Evolutionary conservation across 805 yeast species (phyloP).

Genomic region (Teunomyces aglyptinius): DNA sequence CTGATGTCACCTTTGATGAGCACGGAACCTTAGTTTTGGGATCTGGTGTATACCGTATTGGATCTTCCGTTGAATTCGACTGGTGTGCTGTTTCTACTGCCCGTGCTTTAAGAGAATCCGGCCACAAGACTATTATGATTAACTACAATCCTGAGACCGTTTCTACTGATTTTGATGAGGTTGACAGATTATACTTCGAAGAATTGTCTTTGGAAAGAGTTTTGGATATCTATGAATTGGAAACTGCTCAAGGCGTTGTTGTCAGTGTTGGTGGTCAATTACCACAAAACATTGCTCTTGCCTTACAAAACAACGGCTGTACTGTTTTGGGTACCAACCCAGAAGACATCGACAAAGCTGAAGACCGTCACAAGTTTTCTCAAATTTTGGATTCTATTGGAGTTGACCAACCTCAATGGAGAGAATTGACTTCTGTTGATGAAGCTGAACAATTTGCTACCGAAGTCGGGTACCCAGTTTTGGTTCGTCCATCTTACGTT

Average conservation of each 20-base stretch:
- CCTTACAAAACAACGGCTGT: slow-evolving; percentile 78
- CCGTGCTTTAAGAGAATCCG: slow-evolving; percentile 83
- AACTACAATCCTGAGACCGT: slow-evolving; percentile 99
- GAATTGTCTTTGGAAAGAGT: slow-evolving; percentile 95
- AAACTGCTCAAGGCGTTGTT: slow-evolving; percentile 84
- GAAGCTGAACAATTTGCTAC: slow-evolving; percentile 86
- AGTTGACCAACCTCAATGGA: slow-evolving; percentile 97
- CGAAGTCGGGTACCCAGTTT: slow-evolving; percentile 88
- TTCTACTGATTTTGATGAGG: slow-evolving; percentile 97
- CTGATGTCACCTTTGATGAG: slow-evolving; percentile 83
- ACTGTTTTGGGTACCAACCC: slow-evolving; percentile 93
- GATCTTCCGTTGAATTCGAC: slow-evolving; percentile 97
- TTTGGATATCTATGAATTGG: slow-evolving; percentile 94
- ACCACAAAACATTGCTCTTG: slow-evolving; percentile 94
- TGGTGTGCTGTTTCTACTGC: slow-evolving; percentile 99
- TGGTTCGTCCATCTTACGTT: slow-evolving; percentile 96
- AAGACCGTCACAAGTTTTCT: slow-evolving; percentile 97
- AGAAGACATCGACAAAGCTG: slow-evolving; percentile 93
- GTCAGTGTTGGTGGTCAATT: slow-evolving; percentile 98
- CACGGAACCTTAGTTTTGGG: slow-evolving; percentile 94
- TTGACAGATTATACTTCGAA: slow-evolving; percentile 94
- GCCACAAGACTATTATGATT: slow-evolving; percentile 90
- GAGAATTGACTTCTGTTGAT: slow-evolving; percentile 80
- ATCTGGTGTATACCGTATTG: slow-evolving; percentile 98
- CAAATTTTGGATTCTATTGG: slow-evolving; percentile 88